phyloP scores from a whole-genome alignment of 2,329 filamentous ascomycete genomes.

The Aspergillus cejpii region DNA sequence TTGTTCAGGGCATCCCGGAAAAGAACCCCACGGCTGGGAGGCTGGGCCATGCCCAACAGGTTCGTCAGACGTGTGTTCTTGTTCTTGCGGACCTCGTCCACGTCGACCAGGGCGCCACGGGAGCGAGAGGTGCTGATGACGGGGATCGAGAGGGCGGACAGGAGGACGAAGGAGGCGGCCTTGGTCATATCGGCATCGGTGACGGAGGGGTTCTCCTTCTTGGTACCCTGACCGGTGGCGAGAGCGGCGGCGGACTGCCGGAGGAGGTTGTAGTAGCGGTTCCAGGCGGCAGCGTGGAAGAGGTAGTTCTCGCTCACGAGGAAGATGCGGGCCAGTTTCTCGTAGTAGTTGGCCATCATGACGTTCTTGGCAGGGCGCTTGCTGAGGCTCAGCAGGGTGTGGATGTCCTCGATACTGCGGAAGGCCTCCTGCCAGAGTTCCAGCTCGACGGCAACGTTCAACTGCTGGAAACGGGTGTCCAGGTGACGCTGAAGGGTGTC shows the following conservation, averaged over 20 bases:
- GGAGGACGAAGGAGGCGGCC: constrained; percentile 88
- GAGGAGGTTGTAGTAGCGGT: constrained; percentile 92
- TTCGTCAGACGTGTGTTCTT: constrained; percentile 98
- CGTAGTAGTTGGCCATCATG: constrained; percentile 99
- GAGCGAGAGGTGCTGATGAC: constrained; percentile 98
- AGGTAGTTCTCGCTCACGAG: constrained; percentile 98
- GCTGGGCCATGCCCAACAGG: constrained; percentile 83
- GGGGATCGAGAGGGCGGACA: constrained; percentile 93
- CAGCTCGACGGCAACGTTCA: constrained; percentile 95
- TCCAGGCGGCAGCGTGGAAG: constrained; percentile 97
- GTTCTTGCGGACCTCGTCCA: constrained; percentile 95
- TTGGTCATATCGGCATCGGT: constrained; percentile 87
- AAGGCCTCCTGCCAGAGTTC: constrained; percentile 99
- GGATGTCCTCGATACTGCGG: constrained; percentile 97
- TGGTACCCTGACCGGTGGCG: constrained; percentile 76
- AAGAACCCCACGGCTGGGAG: constrained; percentile 79
- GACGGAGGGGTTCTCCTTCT: constrained; percentile 87
- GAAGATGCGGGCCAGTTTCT: constrained; percentile 98
- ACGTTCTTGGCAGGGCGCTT: constrained; percentile 97
- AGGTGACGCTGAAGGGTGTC: constrained; percentile 96
- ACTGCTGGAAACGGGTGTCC: constrained; percentile 95
- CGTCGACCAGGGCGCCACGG: constrained; percentile 89
- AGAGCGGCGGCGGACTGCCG: constrained; percentile 81
- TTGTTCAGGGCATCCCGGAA: constrained; percentile 97
- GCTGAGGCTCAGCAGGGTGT: constrained; percentile 93